Percentiles rank a stretch among this genome's conserved stretches.
Conservation (phyloP, 2,329 filamentous ascomycete genomes). For the Trichoderma polysporum region DNA sequence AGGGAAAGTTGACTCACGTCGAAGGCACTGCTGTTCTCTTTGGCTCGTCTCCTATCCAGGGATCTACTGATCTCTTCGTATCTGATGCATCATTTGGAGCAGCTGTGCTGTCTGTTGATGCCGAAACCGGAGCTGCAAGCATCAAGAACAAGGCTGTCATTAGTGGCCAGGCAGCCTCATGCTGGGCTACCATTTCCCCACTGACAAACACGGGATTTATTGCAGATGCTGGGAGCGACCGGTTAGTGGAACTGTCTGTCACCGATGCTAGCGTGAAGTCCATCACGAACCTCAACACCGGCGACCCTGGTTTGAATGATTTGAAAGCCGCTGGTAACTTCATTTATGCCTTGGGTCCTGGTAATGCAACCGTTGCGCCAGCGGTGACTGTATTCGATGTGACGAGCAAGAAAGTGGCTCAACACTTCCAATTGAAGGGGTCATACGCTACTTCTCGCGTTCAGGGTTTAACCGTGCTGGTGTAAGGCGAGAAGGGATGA, state of each 20-base stretch:
- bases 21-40: slow-evolving; percentile 58
- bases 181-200: slow-evolving; percentile 55
- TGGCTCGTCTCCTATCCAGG: slow-evolving; percentile 49
- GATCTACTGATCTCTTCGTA: slow-evolving; percentile 47
- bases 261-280: slow-evolving; percentile 48
- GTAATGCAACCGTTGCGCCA: slow-evolving; percentile 44
- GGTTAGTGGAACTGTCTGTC: slow-evolving; percentile 56
- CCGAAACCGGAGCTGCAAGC: slow-evolving; percentile 31
- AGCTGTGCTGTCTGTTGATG: slow-evolving; percentile 47
- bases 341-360: slow-evolving; percentile 57
- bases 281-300: slow-evolving; percentile 44
- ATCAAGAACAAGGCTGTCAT: slow-evolving; percentile 43
- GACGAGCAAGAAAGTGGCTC: slow-evolving; percentile 17
- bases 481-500: neutral
- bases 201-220: slow-evolving; percentile 55
- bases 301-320: slow-evolving; percentile 57
- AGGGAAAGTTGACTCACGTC: slow-evolving; percentile 42
- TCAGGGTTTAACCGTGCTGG: slow-evolving; percentile 20
- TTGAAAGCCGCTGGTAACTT: slow-evolving; percentile 52
- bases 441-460: slow-evolving; percentile 4
- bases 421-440: slow-evolving; percentile 17
- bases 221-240: slow-evolving; percentile 53
- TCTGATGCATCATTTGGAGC: slow-evolving; percentile 61
- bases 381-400: slow-evolving; percentile 37
- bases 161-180: slow-evolving; percentile 54